phyloP scores from a whole-genome alignment of 768 basidiomycete species.

The Imleria badia region DNA sequence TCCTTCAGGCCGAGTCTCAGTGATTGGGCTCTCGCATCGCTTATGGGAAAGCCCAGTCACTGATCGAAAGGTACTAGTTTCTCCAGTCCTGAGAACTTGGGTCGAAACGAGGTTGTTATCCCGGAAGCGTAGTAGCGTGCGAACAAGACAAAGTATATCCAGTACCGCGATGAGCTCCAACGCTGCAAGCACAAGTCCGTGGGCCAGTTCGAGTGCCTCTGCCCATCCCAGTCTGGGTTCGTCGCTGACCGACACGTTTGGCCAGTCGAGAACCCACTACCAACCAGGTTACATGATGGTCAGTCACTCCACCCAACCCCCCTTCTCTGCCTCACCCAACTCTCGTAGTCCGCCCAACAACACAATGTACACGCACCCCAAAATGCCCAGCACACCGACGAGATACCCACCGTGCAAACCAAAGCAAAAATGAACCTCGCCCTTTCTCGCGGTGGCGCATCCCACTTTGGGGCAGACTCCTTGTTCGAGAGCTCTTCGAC shows the following conservation, averaged over 20 bases:
- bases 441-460: conserved; percentile 58
- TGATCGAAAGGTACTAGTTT: too few species aligned
- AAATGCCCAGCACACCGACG: conserved; percentile 64
- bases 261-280: conserved; percentile 74
- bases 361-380: conserved; percentile 55
- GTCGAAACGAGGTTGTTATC: too few species aligned
- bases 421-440: conserved; percentile 80
- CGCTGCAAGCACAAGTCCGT: conserved; percentile 49
- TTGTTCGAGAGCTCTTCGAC: conserved; percentile 71
- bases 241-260: conserved; percentile 65
- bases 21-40: too few species aligned
- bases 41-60: too few species aligned
- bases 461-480: conserved; percentile 80
- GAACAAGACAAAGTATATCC: background rate
- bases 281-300: conserved; percentile 84
- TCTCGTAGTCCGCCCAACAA: conserved; percentile 59
- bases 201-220: conserved; percentile 49
- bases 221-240: conserved; percentile 41
- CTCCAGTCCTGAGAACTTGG: too few species aligned
- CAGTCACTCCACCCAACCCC: conserved; percentile 16
- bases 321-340: background rate
- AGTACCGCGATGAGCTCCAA: conserved; percentile 21
- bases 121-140: background rate
- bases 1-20: too few species aligned
- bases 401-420: conserved; percentile 71